Evolutionary conservation across 306 rosid genomes (phyloP).

Genomic region (Alnus rubra): DNA sequence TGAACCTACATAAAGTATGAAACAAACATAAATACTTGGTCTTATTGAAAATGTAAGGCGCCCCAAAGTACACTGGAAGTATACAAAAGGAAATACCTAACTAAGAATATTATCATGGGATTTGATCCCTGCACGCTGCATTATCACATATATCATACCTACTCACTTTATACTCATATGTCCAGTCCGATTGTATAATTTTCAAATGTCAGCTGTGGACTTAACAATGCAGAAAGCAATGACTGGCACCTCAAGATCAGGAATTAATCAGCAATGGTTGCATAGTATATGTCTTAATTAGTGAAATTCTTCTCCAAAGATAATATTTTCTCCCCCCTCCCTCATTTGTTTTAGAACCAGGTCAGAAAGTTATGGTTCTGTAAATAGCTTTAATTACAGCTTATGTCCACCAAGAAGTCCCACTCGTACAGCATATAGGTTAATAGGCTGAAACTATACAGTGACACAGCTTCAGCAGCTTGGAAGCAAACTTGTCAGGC

Average conservation of each 20-base stretch:
- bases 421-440: background rate
- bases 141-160: background rate
- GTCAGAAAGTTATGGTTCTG: background rate
- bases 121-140: background rate
- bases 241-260: background rate
- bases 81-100: no score
- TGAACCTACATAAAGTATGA: conserved; percentile 59
- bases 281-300: background rate
- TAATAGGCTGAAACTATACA: background rate
- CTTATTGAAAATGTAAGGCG: background rate
- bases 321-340: background rate
- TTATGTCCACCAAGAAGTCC: background rate
- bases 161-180: background rate
- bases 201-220: background rate
- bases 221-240: background rate
- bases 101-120: background rate
- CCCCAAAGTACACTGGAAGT: background rate
- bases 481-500: background rate
- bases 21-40: conserved; percentile 21
- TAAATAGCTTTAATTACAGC: background rate
- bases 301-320: background rate
- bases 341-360: background rate
- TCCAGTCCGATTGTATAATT: no score
- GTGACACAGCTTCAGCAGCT: background rate
- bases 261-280: background rate